These are phyloP conservation scores for Psilocybe azurescens DNA, from an alignment of 768 basidiomycete genomes.

Conservation along the genomic window DNA sequence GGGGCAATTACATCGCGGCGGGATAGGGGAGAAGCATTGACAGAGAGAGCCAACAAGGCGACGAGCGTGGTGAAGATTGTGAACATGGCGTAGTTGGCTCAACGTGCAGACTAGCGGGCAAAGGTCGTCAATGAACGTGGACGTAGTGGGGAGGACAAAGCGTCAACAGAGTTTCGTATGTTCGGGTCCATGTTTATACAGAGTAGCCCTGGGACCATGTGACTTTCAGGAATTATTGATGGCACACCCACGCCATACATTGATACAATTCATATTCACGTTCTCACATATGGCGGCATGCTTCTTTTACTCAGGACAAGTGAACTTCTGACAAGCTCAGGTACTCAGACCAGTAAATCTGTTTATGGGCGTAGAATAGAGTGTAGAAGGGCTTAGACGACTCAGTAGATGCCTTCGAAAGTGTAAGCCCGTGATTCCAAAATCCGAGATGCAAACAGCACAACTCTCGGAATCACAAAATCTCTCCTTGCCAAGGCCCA, in stretches of 20 bases:
- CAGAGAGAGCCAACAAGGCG: conserved; percentile 20
- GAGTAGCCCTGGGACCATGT: conserved; percentile 18
- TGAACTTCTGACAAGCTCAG: background rate
- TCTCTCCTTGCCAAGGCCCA: too few species aligned
- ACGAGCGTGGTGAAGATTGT: conserved; percentile 22
- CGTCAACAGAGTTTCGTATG: conserved; percentile 26
- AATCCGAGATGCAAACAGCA: too few species aligned
- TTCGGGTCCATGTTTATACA: conserved; percentile 30
- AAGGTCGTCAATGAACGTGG: conserved; percentile 12
- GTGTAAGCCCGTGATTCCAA: too few species aligned
- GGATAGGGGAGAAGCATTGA: conserved; percentile 42
- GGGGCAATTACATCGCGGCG: conserved; percentile 55
- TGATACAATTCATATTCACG: background rate
- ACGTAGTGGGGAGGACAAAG: conserved; percentile 21
- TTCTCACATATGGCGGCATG: background rate
- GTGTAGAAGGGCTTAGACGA: too few species aligned
- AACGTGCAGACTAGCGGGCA: conserved; percentile 22
- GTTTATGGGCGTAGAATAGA: background rate
- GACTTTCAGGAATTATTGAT: conserved; percentile 17
- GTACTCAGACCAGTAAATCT: background rate
- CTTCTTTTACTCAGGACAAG: conserved; percentile 16
- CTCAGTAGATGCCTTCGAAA: too few species aligned
- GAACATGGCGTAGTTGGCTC: conserved; percentile 15
- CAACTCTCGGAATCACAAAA: too few species aligned
- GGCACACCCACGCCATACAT: conserved; percentile 1